These are phyloP conservation scores for Thielaviopsis populi DNA, from an alignment of 2,329 filamentous ascomycete species.

Conservation along the genomic window DNA sequence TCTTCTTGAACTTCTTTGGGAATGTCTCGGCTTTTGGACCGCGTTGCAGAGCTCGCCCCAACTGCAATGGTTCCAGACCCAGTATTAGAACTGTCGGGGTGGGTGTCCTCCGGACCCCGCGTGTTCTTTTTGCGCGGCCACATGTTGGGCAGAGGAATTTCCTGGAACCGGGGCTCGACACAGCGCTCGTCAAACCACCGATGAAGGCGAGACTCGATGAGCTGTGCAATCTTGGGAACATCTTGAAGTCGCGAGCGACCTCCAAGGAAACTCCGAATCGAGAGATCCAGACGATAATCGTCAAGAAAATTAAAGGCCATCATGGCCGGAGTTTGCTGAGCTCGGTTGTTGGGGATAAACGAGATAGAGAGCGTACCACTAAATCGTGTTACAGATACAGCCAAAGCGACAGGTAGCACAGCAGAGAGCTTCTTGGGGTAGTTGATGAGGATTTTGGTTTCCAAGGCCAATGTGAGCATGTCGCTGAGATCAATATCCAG, in stretches of 20 bases:
- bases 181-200: conserved; percentile 79
- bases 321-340: conserved; percentile 61
- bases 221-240: conserved; percentile 74
- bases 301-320: conserved; percentile 90
- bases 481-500: conserved; percentile 97
- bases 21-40: not conserved
- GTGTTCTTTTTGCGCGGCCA: conserved; percentile 81
- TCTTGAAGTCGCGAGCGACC: conserved; percentile 69
- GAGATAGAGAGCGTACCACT: conserved; percentile 88
- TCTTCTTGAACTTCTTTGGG: conserved; percentile 9
- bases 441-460: conserved; percentile 87
- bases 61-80: conserved; percentile 32
- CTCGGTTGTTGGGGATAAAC: conserved; percentile 65
- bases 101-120: conserved; percentile 49
- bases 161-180: conserved; percentile 74
- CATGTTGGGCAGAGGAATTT: conserved; percentile 66
- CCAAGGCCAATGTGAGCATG: conserved; percentile 84
- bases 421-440: conserved; percentile 84
- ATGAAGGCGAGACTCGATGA: conserved; percentile 66
- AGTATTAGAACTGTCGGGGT: conserved; percentile 28
- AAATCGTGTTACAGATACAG: conserved; percentile 84
- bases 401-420: conserved; percentile 77
- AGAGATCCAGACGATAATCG: conserved; percentile 73
- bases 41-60: conserved; percentile 18
- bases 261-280: conserved; percentile 63